phyloP scores from a whole-genome alignment of 768 basidiomycete species.

The Panellus pusillus region DNA sequence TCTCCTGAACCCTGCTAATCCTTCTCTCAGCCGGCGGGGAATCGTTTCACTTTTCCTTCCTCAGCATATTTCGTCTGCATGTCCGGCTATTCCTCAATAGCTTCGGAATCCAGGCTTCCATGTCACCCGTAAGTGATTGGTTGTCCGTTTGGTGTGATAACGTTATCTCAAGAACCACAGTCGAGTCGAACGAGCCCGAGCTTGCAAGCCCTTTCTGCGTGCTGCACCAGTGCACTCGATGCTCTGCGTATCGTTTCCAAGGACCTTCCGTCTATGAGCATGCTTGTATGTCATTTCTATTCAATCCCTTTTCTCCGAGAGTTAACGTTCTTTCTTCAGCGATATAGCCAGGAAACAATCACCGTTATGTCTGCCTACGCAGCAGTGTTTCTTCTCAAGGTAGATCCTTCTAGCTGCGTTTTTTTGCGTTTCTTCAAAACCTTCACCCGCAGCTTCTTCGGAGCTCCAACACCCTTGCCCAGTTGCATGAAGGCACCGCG shows the following conservation, averaged over 20 bases:
- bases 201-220: conserved; percentile 65
- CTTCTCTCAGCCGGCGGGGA: conserved; percentile 60
- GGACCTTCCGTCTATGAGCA: conserved; percentile 71
- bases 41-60: conserved; percentile 73
- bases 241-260: conserved; percentile 70
- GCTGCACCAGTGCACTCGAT: conserved; percentile 73
- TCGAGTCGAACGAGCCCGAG: conserved; percentile 60
- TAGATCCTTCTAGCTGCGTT: conserved; percentile 28
- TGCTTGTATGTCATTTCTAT: conserved; percentile 53
- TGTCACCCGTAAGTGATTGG: conserved; percentile 48
- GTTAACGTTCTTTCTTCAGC: conserved; percentile 43
- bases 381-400: conserved; percentile 78
- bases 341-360: conserved; percentile 82
- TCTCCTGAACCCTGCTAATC: conserved; percentile 4
- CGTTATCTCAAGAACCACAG: conserved; percentile 32
- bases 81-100: conserved; percentile 83
- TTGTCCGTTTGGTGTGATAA: conserved; percentile 1
- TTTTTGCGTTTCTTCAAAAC: not conserved
- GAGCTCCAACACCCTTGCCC: conserved; percentile 54
- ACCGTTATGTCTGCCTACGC: conserved; percentile 87
- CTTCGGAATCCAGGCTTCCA: conserved; percentile 70
- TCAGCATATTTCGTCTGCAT: conserved; percentile 74
- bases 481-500: conserved; percentile 59
- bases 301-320: not conserved
- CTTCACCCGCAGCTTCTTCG: conserved; percentile 54